Percentiles rank a stretch among this genome's conserved stretches.
Conservation (phyloP, 75 land plant species). For the Picea glauca region DNA sequence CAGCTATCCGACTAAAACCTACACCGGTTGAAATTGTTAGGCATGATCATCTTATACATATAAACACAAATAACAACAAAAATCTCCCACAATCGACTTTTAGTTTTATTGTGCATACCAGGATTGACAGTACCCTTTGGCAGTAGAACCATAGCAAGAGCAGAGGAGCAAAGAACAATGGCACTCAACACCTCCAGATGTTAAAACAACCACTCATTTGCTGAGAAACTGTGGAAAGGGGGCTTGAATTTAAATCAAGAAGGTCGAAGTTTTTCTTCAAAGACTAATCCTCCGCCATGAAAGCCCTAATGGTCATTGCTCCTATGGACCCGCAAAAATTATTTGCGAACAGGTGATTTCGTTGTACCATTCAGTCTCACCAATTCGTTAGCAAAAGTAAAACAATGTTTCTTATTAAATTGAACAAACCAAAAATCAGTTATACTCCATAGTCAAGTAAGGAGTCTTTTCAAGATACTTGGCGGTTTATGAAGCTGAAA, state of each 20-base stretch:
- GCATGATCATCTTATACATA: neutral
- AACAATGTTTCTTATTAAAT: constrained; percentile 22
- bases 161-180: constrained; percentile 20
- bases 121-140: constrained; percentile 28
- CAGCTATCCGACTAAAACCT: constrained; percentile 40
- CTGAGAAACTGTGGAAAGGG: constrained; percentile 36
- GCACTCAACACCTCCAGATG: constrained; percentile 24
- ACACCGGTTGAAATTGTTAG: neutral
- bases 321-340: too few species aligned
- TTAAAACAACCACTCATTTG: constrained; percentile 34
- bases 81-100: neutral
- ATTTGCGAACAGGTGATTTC: too few species aligned
- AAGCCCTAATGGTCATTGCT: constrained; percentile 36
- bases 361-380: constrained; percentile 29
- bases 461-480: neutral
- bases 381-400: constrained; percentile 25
- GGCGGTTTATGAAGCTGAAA: constrained; percentile 20
- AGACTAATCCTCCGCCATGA: constrained; percentile 21
- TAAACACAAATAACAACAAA: neutral
- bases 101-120: constrained; percentile 17
- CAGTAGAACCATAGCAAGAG: constrained; percentile 25
- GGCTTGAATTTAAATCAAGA: constrained; percentile 29
- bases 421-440: neutral
- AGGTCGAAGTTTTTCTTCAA: constrained; percentile 23
- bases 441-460: too few species aligned